These are phyloP conservation scores for Gossypium schwendimanii DNA, from an alignment of 441 rosid genomes.

Conservation along the genomic window DNA sequence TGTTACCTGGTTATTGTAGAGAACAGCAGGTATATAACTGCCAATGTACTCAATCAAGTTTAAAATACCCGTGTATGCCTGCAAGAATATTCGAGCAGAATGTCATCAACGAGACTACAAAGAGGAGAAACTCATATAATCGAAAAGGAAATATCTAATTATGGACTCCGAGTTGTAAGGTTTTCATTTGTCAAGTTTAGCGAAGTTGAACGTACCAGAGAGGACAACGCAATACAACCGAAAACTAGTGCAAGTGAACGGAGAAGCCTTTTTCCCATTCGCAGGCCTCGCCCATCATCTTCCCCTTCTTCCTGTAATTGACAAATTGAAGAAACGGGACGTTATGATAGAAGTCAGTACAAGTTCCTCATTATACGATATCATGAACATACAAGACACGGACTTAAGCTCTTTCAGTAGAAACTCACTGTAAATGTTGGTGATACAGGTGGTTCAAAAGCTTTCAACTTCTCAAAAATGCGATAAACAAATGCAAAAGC, in stretches of 20 bases:
- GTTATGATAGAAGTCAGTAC: neutral
- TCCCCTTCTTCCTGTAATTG: conserved; percentile 82
- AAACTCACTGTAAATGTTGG: conserved; percentile 65
- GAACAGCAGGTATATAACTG: conserved; percentile 52
- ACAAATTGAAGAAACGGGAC: conserved; percentile 3
- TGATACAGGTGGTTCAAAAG: conserved; percentile 63
- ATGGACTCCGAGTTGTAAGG: neutral
- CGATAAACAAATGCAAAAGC: conserved; percentile 85
- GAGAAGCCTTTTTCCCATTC: conserved; percentile 83
- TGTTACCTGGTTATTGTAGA: conserved; percentile 79
- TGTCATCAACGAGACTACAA: neutral
- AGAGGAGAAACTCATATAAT: neutral
- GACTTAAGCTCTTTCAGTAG: neutral
- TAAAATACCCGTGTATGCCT: conserved; percentile 78
- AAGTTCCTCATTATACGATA: neutral
- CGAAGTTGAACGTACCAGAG: conserved; percentile 52
- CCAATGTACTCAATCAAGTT: conserved; percentile 61
- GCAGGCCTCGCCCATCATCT: conserved; percentile 61
- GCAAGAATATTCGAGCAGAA: conserved; percentile 26
- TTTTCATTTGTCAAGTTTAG: neutral
- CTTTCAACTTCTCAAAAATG: conserved; percentile 80
- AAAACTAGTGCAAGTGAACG: conserved; percentile 84
- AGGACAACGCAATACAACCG: conserved; percentile 69
- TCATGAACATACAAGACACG: neutral
- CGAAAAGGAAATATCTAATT: neutral